phyloP scores from a whole-genome alignment of 345 rosid genomes.

The Mallotus nudiflorus region DNA sequence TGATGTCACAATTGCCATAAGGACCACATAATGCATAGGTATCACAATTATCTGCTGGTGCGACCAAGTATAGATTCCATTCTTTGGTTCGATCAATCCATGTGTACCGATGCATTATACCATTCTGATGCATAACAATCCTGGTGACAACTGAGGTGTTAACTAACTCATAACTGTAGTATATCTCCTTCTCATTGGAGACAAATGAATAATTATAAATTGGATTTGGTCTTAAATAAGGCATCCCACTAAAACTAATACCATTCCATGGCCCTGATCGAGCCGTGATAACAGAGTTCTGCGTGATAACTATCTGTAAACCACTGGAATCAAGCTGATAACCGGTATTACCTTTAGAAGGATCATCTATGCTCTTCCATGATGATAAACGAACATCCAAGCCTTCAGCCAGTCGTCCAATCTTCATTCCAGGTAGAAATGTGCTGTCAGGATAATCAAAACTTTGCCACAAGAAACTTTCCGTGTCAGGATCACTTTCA shows the following conservation, averaged over 20 bases:
- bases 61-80: neutral
- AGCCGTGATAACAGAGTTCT: neutral
- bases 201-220: neutral
- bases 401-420: neutral
- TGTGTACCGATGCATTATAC: neutral
- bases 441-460: too few species aligned
- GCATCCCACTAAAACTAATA: slow-evolving; percentile 3
- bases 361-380: slow-evolving; percentile 25
- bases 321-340: neutral
- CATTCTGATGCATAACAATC: too few species aligned
- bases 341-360: slow-evolving; percentile 6
- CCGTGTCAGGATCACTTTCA: neutral
- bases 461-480: slow-evolving; percentile 23
- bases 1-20: slow-evolving; percentile 5
- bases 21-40: slow-evolving; percentile 20
- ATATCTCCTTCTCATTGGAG: neutral
- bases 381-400: neutral
- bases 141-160: too few species aligned
- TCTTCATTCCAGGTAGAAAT: too few species aligned
- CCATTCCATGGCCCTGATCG: slow-evolving; percentile 29
- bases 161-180: neutral
- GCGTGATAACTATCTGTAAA: neutral
- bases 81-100: slow-evolving; percentile 6
- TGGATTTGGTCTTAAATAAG: neutral
- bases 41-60: slow-evolving; percentile 18